Conservation (phyloP, 2,329 filamentous ascomycete species). For the Penicillium sp. region DNA sequence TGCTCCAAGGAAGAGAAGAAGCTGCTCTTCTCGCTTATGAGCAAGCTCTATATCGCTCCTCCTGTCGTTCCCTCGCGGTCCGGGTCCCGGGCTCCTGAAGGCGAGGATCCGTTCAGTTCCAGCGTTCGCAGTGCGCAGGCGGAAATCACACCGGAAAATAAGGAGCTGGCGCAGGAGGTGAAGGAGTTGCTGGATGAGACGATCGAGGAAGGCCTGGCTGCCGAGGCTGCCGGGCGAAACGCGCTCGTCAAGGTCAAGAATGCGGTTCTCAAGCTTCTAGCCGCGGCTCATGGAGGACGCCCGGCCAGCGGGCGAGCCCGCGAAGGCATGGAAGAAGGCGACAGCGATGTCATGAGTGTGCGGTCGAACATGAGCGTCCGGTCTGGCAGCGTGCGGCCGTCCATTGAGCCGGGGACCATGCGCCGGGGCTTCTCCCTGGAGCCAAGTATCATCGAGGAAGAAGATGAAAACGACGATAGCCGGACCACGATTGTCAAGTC, state of each 20-base stretch:
- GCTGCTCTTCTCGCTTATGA: constrained; percentile 63
- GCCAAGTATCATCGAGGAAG: constrained; percentile 33
- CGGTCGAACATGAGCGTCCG: too few species aligned
- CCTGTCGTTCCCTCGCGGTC: constrained; percentile 44
- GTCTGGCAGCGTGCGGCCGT: constrained; percentile 24
- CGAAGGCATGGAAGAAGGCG: constrained; percentile 26
- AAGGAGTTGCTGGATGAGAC: constrained; percentile 52
- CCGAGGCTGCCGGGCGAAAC: constrained; percentile 38
- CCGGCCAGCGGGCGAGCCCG: constrained; percentile 27
- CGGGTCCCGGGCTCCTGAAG: constrained; percentile 40
- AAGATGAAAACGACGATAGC: constrained; percentile 24
- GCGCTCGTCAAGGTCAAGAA: constrained; percentile 42
- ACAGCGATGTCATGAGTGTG: constrained; percentile 26
- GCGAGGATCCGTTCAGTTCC: constrained; percentile 54
- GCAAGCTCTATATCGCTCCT: constrained; percentile 71
- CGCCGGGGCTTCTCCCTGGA: constrained; percentile 29
- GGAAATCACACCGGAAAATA: constrained; percentile 45
- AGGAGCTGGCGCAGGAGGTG: constrained; percentile 46
- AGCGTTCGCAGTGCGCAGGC: constrained; percentile 41
- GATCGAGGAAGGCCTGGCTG: constrained; percentile 40
- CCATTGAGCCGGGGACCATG: too few species aligned
- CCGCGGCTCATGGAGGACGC: constrained; percentile 43
- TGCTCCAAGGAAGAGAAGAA: constrained; percentile 69
- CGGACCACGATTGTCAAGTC: too few species aligned
- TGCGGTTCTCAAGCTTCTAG: constrained; percentile 35